phyloP scores from a whole-genome alignment of 139 green algal species.

The Nannochloris sp. region DNA sequence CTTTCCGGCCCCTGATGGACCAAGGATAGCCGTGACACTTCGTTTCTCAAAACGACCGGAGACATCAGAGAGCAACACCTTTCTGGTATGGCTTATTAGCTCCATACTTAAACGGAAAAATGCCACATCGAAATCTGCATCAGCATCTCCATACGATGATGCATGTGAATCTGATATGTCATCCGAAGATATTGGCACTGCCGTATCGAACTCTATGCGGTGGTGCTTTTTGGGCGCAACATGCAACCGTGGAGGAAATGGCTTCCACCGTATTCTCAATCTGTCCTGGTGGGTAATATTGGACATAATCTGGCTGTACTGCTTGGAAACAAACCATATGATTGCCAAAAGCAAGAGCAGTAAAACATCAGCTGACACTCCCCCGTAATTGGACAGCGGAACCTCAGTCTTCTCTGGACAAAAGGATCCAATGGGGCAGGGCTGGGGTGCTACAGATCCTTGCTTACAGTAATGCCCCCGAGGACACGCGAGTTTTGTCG shows the following conservation, averaged over 20 bases:
- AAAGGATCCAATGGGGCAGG: conserved; percentile 34
- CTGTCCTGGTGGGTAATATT: conserved; percentile 15
- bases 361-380: conserved; percentile 24
- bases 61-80: conserved; percentile 30
- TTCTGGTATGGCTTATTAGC: neutral
- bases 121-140: too few species aligned
- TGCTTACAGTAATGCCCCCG: conserved; percentile 38
- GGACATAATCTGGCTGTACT: too few species aligned
- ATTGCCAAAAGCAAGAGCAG: conserved; percentile 35
- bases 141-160: too few species aligned
- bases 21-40: conserved; percentile 46
- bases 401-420: conserved; percentile 35
- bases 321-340: conserved; percentile 11
- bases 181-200: too few species aligned
- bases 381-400: conserved; percentile 23
- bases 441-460: conserved; percentile 15
- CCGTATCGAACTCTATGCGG: too few species aligned
- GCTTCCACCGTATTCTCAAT: conserved; percentile 8
- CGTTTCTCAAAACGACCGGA: conserved; percentile 13
- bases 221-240: too few species aligned
- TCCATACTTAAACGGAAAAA: neutral
- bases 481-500: conserved; percentile 14
- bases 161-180: too few species aligned
- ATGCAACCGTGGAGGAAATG: too few species aligned
- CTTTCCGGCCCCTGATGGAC: conserved; percentile 43